Conservation (phyloP, 257 asterid genomes). For the Solanum lycopersicoides region DNA sequence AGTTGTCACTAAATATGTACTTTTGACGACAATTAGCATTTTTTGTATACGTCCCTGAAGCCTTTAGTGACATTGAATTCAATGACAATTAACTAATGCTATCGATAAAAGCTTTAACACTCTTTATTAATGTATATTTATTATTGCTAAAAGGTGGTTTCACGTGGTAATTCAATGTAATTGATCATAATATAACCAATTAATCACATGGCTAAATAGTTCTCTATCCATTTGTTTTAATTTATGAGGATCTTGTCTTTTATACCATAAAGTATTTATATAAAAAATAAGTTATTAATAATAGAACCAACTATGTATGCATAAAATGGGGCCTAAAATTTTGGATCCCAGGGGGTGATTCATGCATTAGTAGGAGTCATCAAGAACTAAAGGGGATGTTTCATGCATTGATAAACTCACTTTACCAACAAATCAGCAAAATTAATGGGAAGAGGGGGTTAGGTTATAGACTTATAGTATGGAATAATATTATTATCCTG, state of each 20-base stretch:
- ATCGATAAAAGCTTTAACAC: accelerated
- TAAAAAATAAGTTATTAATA: background rate
- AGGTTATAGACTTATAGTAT: background rate
- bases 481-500: background rate
- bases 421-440: background rate
- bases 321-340: background rate
- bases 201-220: background rate
- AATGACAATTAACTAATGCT: no score
- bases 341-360: background rate
- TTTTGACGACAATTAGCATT: no score
- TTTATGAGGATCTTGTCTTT: background rate
- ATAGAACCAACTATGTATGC: background rate
- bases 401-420: background rate
- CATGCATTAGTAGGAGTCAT: background rate
- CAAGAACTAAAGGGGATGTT: background rate
- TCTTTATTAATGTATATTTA: no score
- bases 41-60: no score
- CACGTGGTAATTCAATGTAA: background rate
- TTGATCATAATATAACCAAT: background rate
- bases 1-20: no score
- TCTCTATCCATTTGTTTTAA: background rate
- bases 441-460: background rate
- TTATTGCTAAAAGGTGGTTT: no score
- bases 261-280: background rate
- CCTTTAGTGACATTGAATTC: no score